A percentile compares a stretch with the other conserved stretches of the same genome.
Conservation (phyloP, 108 stramenopile genomes). For the Pseudonitzschia delicatissima region DNA sequence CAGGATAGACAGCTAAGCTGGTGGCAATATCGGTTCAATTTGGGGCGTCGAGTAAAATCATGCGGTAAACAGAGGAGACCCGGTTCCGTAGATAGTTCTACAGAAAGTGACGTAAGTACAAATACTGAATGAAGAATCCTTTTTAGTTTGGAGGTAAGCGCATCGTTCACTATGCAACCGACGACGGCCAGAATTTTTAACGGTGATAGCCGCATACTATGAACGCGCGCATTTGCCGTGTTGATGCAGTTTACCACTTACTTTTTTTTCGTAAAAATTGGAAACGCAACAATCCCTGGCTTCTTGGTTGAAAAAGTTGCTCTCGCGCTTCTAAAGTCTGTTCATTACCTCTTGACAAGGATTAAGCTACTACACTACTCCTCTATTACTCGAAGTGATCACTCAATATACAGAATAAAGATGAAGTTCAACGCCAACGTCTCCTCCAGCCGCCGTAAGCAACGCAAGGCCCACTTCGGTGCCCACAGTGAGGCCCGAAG, state of each 20-base stretch:
- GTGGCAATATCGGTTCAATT: no score
- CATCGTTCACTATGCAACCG: neutral
- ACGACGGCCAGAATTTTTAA: conserved; percentile 6
- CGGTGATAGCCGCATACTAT: no score
- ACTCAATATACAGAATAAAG: conserved; percentile 17
- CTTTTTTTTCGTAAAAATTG: neutral
- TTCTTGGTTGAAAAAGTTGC: neutral
- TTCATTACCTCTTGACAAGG: conserved; percentile 13
- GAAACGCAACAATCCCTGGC: neutral
- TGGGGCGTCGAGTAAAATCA: neutral
- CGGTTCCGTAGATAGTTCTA: neutral
- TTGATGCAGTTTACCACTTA: conserved; percentile 5
- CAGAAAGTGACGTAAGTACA: neutral
- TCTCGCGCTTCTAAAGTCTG: neutral
- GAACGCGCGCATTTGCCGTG: no score
- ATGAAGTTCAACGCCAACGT: conserved; percentile 89
- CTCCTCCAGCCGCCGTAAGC: conserved; percentile 94
- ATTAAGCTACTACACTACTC: neutral
- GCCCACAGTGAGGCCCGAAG: conserved; percentile 91
- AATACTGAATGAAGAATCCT: neutral
- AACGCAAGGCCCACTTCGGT: conserved; percentile 98
- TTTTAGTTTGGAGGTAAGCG: conserved; percentile 6
- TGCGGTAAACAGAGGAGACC: neutral
- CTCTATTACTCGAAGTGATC: conserved; percentile 1
- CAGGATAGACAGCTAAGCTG: neutral